Evolutionary conservation across 140 eudicot species (phyloP), one percentile per base, ranked within the genome.

Genomic region (Erigeron philadelphicus): DNA sequence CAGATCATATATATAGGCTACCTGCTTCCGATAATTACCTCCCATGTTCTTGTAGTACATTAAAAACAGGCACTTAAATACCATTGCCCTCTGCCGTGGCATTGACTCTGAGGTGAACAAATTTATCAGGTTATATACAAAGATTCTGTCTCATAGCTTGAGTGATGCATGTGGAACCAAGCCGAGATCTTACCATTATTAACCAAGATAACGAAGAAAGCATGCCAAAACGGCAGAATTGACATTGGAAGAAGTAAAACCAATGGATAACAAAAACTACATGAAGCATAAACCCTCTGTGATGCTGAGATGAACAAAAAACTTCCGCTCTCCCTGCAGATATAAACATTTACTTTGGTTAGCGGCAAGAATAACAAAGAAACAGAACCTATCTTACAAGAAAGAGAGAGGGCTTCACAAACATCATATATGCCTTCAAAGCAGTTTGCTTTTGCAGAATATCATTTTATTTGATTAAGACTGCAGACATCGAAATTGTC

Each of bases 361-460:
- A 50, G 23, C 56, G 8, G 13, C 17, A 59, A 46, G 31, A 67
- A 52, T 9, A 25, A 63, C 23, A 11, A 45, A 70, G 25, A 68
- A 52, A 68, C 41, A 31, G 18, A 71, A 46, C 9, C 25, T 31
- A 57, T 8, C 43, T 9, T 75, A 45, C 19, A 66, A 25, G 42
- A 25, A 67, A n/a, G 41, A 62, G 11, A 62, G 11, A 57, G 21
- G 35, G 65, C 9, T 55, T 23, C 0, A 47, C n/a, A 13, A 60
- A 35, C 15, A 31, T 66, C 68, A 46, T 47, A 2, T 10, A 15
- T 72, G 80, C 83, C 85, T 83, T 83, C 25, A 80, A 77, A 35
- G 88, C 88, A 47, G 83, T 83, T 73, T 83, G 85, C 76, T 80
- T 80, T 63, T 78, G 72, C 58, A 83, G 35, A 71, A 83, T 80